phyloP scores from a whole-genome alignment of 306 rosid species.

The Rosa lucieae region DNA sequence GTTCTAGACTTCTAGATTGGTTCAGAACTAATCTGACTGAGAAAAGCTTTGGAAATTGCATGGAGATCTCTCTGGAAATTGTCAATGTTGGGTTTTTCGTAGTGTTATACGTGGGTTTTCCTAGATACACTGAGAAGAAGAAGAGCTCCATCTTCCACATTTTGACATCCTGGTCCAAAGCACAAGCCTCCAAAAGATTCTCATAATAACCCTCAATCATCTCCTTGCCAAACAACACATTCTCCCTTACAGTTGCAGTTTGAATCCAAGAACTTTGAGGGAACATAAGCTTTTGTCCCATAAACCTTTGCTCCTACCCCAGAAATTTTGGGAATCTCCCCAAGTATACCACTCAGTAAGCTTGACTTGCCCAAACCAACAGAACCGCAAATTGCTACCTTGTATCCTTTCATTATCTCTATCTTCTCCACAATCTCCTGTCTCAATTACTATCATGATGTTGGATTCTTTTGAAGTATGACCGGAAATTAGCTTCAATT shows the following conservation, averaged over 20 bases:
- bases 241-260: constrained; percentile 80
- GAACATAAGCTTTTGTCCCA: constrained; percentile 76
- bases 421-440: constrained; percentile 57
- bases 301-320: constrained; percentile 46
- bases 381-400: constrained; percentile 85
- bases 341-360: constrained; percentile 65
- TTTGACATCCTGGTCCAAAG: constrained; percentile 72
- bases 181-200: constrained; percentile 73
- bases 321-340: constrained; percentile 74
- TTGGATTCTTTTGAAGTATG: constrained; percentile 34
- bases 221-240: constrained; percentile 73
- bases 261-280: constrained; percentile 98
- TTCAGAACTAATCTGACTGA: not conserved
- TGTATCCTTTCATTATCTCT: constrained; percentile 55
- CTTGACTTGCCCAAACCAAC: constrained; percentile 96
- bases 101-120: constrained; percentile 54
- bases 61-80: constrained; percentile 40
- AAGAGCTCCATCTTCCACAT: constrained; percentile 23
- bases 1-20: not conserved
- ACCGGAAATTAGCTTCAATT: constrained; percentile 36
- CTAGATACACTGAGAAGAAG: constrained; percentile 35
- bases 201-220: constrained; percentile 55
- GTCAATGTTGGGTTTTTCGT: constrained; percentile 52
- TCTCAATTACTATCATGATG: constrained; percentile 52
- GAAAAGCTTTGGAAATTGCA: not conserved